A percentile compares a stretch with the other conserved stretches of the same genome.
Conservation (phyloP, 192 early-diverging fungal genomes). For the Coemansia sp. region DNA sequence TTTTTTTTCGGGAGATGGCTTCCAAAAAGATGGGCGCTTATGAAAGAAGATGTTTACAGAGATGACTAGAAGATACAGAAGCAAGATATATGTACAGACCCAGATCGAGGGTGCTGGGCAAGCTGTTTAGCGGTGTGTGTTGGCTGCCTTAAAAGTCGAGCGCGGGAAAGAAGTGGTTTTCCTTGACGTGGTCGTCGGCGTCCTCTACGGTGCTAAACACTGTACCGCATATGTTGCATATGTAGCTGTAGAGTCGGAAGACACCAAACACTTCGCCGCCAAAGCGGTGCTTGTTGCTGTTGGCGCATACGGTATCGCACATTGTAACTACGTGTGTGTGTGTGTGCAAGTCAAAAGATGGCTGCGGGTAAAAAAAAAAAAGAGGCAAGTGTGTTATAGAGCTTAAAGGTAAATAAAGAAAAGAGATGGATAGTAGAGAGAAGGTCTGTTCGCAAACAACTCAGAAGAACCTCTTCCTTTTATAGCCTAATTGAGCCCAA, state of each 20-base stretch:
- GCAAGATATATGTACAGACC: slow-evolving; percentile 2
- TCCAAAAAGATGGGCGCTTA: neutral
- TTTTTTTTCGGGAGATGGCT: neutral
- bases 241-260: slow-evolving; percentile 35
- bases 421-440: neutral
- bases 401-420: neutral
- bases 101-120: neutral
- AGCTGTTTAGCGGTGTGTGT: too few relatives aligned
- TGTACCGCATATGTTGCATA: slow-evolving; percentile 45
- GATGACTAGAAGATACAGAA: neutral
- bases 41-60: slow-evolving; percentile 1
- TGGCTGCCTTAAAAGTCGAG: slow-evolving; percentile 22
- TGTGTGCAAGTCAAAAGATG: neutral
- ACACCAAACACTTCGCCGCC: slow-evolving; percentile 19
- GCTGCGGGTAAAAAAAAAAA: neutral
- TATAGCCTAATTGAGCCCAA: neutral
- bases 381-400: neutral
- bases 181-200: slow-evolving; percentile 48
- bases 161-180: slow-evolving; percentile 50
- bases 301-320: slow-evolving; percentile 16
- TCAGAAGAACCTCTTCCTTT: slow-evolving; percentile 2
- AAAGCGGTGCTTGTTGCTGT: slow-evolving; percentile 18
- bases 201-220: slow-evolving; percentile 27
- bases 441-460: neutral
- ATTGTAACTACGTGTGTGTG: neutral